Conservation (phyloP, 108 stramenopile genomes). For the Cyclotella sp. region DNA sequence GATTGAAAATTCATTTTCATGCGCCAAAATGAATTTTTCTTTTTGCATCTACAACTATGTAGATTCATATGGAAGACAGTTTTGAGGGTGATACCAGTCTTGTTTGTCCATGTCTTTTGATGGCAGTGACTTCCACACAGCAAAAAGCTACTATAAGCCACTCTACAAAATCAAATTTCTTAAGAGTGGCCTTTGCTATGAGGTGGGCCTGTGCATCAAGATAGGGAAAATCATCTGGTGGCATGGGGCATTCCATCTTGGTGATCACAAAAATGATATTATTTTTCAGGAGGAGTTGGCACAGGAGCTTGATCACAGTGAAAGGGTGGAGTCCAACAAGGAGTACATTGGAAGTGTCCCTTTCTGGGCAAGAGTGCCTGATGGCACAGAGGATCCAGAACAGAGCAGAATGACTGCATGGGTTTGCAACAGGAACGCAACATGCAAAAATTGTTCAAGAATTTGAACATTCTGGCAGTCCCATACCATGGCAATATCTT, state of each 20-base stretch:
- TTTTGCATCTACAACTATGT: neutral
- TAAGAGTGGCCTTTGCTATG: conserved; percentile 5
- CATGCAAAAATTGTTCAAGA: no score
- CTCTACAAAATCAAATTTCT: conserved; percentile 11
- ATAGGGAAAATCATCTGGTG: conserved; percentile 20
- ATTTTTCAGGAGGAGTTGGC: neutral
- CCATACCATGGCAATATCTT: no score
- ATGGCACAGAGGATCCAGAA: neutral
- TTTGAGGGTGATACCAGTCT: neutral
- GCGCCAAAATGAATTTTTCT: neutral
- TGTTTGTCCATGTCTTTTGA: neutral
- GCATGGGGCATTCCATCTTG: conserved; percentile 6
- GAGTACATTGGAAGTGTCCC: neutral
- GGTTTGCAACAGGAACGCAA: no score
- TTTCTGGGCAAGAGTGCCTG: neutral
- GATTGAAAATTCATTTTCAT: neutral
- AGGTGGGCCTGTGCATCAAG: conserved; percentile 16
- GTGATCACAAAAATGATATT: neutral
- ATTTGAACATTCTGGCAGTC: no score
- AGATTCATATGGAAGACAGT: neutral
- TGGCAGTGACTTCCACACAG: neutral
- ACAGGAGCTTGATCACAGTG: neutral
- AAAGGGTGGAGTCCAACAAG: neutral
- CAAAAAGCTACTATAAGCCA: neutral
- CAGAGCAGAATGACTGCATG: neutral